Percentiles rank a stretch among this genome's conserved stretches.
Evolutionary conservation across 495 filamentous ascomycete genomes (phyloP).

Genomic region (Penicillium lagena): DNA sequence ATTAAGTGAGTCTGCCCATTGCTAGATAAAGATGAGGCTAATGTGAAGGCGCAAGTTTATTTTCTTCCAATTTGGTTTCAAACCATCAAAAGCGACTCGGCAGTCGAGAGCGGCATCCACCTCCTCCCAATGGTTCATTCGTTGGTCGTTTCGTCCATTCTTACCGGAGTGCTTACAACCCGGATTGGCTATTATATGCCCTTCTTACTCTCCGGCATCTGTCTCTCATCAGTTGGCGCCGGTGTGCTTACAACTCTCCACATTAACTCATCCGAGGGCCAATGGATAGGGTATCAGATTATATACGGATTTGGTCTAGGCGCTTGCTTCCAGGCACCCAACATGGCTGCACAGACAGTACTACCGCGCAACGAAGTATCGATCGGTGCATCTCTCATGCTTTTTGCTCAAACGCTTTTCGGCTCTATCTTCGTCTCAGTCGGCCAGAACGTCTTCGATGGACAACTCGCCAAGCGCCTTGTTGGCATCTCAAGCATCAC

Average conservation of each 20-base stretch:
- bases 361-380: conserved; percentile 53
- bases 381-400: conserved; percentile 53
- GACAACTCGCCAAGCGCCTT: conserved; percentile 38
- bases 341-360: conserved; percentile 59
- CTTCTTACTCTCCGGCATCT: conserved; percentile 49
- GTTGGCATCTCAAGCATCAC: conserved; percentile 33
- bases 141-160: conserved; percentile 10
- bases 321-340: conserved; percentile 22
- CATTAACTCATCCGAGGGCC: conserved; percentile 1
- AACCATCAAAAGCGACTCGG: conserved; percentile 20
- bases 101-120: conserved; percentile 23
- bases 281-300: conserved; percentile 23
- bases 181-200: conserved; percentile 35
- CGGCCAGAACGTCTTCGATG: conserved; percentile 67
- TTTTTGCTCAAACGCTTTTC: conserved; percentile 61
- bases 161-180: conserved; percentile 11
- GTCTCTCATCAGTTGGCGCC: conserved; percentile 53
- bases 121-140: conserved; percentile 19
- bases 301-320: conserved; percentile 19
- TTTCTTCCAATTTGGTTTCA: conserved; percentile 30
- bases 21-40: no score
- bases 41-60: no score
- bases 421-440: conserved; percentile 66
- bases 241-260: conserved; percentile 33
- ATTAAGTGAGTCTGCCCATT: no score